These are phyloP conservation scores for Pharus latifolius DNA, from an alignment of 176 grass and related monocot genomes.

Conservation along the genomic window DNA sequence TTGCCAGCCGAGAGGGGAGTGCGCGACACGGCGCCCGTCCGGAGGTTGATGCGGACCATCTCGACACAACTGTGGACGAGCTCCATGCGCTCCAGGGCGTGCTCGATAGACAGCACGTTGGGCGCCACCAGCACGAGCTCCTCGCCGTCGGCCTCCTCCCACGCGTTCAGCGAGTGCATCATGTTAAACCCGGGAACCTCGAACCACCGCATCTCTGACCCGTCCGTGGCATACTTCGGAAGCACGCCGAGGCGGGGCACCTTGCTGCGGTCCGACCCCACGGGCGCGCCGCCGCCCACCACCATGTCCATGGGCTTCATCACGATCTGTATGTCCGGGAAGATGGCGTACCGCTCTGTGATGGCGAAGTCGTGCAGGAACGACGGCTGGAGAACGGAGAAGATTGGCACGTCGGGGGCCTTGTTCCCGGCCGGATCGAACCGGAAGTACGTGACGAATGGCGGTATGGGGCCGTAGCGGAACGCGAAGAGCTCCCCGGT, in stretches of 20 bases:
- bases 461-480: conserved; percentile 63
- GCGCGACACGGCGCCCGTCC: conserved; percentile 44
- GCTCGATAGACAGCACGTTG: conserved; percentile 80
- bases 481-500: conserved; percentile 80
- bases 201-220: conserved; percentile 89
- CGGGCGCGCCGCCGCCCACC: conserved; percentile 36
- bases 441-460: conserved; percentile 80
- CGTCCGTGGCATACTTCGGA: conserved; percentile 50
- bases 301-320: conserved; percentile 95
- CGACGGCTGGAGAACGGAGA: conserved; percentile 56
- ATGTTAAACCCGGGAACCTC: conserved; percentile 80
- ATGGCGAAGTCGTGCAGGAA: conserved; percentile 92
- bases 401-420: conserved; percentile 67
- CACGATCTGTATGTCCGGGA: conserved; percentile 74
- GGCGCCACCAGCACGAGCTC: conserved; percentile 67
- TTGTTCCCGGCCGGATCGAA: conserved; percentile 78
- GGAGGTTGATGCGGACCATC: conserved; percentile 72
- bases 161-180: conserved; percentile 78
- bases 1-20: conserved; percentile 62
- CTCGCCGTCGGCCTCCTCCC: conserved; percentile 59
- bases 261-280: conserved; percentile 47
- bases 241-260: conserved; percentile 69
- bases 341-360: conserved; percentile 55
- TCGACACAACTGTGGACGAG: conserved; percentile 63
- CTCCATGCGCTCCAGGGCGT: conserved; percentile 61